Base-by-base conservation (phyloP, 495 filamentous ascomycete genomes). In the Lepraria neglecta region DNA sequence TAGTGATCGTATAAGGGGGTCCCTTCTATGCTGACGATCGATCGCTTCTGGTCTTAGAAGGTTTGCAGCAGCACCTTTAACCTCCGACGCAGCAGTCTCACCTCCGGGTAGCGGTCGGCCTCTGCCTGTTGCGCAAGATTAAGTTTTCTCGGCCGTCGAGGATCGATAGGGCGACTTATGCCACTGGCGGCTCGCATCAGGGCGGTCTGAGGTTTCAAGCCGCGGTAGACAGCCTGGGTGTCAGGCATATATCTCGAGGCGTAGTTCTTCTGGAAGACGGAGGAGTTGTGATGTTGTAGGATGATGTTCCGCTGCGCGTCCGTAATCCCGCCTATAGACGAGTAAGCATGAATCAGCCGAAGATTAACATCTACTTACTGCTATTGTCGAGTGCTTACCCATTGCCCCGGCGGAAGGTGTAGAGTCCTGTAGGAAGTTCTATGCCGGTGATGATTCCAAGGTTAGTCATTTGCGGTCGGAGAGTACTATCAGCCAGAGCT, bases 221-320 rank as follows among this genome's bases (percentile, higher is more conserved):
- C 33, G 27, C 42, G 30, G 15, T 60, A 64, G 33, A 21, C 50
- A 27, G 50, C 42, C 50, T 64, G 30, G 35, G 42, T 64, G 24
- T 60, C 33, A 21, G 21, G 28, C 24, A 64, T 64, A 64, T 64
- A 64, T 52, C 44, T 60, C 7, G 44, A 64, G 28, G 17, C n/a
- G 4, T 64, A 64, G 27, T 50, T 60, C 30, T 60, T 58, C 57
- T 66, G 43, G 28, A 47, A 59, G 15, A 58, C 5, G 40, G 60
- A 31, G 24, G 60, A 56, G 44, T 42, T 66, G 35, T 56, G 28
- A 51, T 50, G 42, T 60, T 64, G 45, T n/a, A 62, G 45, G 40
- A 59, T 45, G 11, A 52, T 51, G 21, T 63, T 63, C 24, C 45
- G 45, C 35, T 58, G 38, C 15, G 24, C 15, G 3, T 63, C 33